Conservation (phyloP, 371 early-diverging fungal species). For the Synchytrium microbalum region DNA sequence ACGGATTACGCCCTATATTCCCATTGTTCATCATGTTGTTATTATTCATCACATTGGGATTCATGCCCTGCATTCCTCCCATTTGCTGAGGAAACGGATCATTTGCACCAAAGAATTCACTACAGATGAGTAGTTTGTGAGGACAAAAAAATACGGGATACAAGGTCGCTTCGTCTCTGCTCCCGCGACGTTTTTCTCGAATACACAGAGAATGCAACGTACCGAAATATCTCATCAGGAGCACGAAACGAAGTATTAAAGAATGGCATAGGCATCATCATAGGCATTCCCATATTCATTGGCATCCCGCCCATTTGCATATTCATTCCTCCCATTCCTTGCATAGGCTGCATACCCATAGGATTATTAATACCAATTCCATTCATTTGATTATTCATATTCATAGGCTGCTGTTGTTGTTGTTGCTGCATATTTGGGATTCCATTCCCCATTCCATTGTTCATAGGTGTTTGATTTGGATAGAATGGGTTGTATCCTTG, state of each 20-base stretch:
- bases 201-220: too few species aligned
- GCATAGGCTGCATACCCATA: neutral
- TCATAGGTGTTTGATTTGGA: neutral
- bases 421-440: too few species aligned
- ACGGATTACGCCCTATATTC: neutral
- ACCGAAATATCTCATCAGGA: neutral
- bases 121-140: neutral
- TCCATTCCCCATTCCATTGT: neutral
- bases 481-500: neutral
- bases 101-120: neutral
- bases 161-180: too few species aligned
- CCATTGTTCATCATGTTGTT: neutral
- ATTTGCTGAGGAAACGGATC: neutral
- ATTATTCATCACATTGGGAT: neutral
- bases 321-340: neutral
- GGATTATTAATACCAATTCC: too few species aligned
- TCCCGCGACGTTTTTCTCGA: too few species aligned
- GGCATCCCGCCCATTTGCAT: constrained; percentile 1
- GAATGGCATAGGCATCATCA: neutral
- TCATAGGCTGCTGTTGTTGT: neutral
- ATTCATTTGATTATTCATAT: neutral
- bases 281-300: neutral
- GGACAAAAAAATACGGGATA: neutral
- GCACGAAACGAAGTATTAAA: neutral
- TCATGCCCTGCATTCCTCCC: neutral